Evolutionary conservation across 352 stramenopile species (phyloP).

Genomic region (Globisporangium paroecandrum): DNA sequence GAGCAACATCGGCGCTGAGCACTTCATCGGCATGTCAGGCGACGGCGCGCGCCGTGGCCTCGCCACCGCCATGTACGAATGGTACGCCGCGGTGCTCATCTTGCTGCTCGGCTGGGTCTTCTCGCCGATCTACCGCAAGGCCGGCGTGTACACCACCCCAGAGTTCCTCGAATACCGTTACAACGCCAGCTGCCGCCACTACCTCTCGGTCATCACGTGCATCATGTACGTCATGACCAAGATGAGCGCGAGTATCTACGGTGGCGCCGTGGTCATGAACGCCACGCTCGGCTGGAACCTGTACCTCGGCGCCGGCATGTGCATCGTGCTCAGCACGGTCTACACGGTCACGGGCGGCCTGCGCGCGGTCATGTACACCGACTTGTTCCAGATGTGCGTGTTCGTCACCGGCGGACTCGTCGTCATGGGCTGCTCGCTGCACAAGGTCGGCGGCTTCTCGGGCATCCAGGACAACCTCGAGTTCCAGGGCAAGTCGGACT

Average conservation of each 20-base stretch:
- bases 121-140: constrained; percentile 56
- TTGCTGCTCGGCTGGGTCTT: constrained; percentile 60
- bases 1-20: constrained; percentile 65
- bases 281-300: constrained; percentile 60
- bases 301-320: constrained; percentile 44
- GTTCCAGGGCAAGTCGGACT: constrained; percentile 35
- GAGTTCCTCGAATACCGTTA: constrained; percentile 54
- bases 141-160: constrained; percentile 52
- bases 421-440: constrained; percentile 47
- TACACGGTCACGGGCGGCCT: constrained; percentile 63
- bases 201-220: constrained; percentile 53
- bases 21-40: constrained; percentile 71
- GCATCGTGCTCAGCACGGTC: constrained; percentile 47
- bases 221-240: constrained; percentile 73
- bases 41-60: constrained; percentile 56
- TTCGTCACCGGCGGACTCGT: constrained; percentile 58
- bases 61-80: constrained; percentile 62
- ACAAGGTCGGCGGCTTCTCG: constrained; percentile 51
- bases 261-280: constrained; percentile 57
- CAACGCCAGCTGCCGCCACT: constrained; percentile 45
- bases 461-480: constrained; percentile 49
- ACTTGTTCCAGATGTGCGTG: constrained; percentile 67
- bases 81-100: constrained; percentile 55
- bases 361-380: constrained; percentile 68
- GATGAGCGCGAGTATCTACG: constrained; percentile 65